Base-by-base conservation (phyloP, 768 basidiomycete genomes). In the Gyrodon lividus region DNA sequence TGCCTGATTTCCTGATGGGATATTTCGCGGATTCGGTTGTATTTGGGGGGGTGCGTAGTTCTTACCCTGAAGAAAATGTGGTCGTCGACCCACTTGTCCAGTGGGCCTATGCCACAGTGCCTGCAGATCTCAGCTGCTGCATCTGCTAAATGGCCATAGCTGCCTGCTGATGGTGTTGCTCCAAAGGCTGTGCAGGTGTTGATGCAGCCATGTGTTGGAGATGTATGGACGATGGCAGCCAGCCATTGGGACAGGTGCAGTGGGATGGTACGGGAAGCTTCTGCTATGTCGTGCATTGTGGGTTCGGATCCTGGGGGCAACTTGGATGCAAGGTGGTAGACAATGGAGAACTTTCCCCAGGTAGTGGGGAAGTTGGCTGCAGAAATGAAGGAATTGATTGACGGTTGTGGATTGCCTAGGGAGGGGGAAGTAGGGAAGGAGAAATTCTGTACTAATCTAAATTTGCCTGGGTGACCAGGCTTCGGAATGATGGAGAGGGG, bases 401-500 rank as follows among this genome's bases (percentile, higher is more conserved):
- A n/a, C 4, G 30, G 30, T 3, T 31, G 30, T 3, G 44, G 50
- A 23, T 17, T 38, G 6, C n/a, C 10, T 26, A 19, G 14, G 4
- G 33, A 17, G 5, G 39, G 37, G 3, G 12, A 5, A 6, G 12
- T 3, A 14, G 35, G 56, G 34, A 59, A 63, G 13, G 59, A 63
- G 20, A 51, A 57, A 30, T 63, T 63, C 45, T 63, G 58, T 2
- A 60, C 37, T 23, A 55, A 40, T 3, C 59, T 50, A n/a, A 43
- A 56, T 20, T 57, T 55, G 17, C 50, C 55, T 1, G 46, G 53
- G 3, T 37, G 26, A 2, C 51, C 55, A 1, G 59, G 51, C 44
- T 63, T 63, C 2, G 59, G 62, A 13, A 57, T 56, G 17, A 63
- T 52, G 26, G 55, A 58, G 6, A 60, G 43, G 3, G 57, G 61